Evolutionary conservation across 2,329 filamentous ascomycete genomes (phyloP).

Genomic region (Paecilomyces niveus): DNA sequence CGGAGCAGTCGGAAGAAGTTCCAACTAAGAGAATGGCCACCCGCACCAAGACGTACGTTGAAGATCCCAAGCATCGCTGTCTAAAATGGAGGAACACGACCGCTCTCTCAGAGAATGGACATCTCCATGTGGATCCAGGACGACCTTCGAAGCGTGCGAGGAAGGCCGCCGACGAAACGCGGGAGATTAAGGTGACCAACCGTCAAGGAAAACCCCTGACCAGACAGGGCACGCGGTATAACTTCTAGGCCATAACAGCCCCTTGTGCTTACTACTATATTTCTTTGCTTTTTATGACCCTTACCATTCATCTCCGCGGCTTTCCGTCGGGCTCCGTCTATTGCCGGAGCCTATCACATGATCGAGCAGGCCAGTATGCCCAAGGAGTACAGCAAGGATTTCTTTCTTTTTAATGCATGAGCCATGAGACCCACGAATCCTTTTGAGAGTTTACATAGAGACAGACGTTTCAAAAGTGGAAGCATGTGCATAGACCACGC

Average conservation of each 20-base stretch:
- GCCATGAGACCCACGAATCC: slow-evolving; percentile 15
- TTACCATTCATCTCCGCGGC: background rate
- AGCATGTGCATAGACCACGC: slow-evolving; percentile 1
- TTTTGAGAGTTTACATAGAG: slow-evolving; percentile 1
- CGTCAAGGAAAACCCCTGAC: slow-evolving; percentile 44
- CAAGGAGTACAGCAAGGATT: slow-evolving; percentile 2
- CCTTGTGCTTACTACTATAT: background rate
- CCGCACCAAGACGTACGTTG: slow-evolving; percentile 53
- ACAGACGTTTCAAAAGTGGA: background rate
- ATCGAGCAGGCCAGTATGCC: background rate
- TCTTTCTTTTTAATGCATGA: slow-evolving; percentile 9
- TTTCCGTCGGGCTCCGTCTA: background rate
- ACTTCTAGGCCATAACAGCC: slow-evolving; percentile 24
- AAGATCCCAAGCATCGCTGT: slow-evolving; percentile 52
- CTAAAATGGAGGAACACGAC: slow-evolving; percentile 60
- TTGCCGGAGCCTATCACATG: background rate
- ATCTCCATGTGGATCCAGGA: slow-evolving; percentile 54
- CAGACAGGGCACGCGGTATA: slow-evolving; percentile 45
- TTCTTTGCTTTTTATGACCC: background rate
- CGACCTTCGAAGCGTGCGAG: slow-evolving; percentile 45
- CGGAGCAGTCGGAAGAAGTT: slow-evolving; percentile 40
- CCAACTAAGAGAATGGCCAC: slow-evolving; percentile 53
- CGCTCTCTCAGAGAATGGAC: slow-evolving; percentile 51
- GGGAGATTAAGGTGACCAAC: slow-evolving; percentile 35
- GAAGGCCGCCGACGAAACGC: slow-evolving; percentile 33